These are phyloP conservation scores for Candida anglica DNA, from an alignment of 805 yeast species.

Conservation along the genomic window DNA sequence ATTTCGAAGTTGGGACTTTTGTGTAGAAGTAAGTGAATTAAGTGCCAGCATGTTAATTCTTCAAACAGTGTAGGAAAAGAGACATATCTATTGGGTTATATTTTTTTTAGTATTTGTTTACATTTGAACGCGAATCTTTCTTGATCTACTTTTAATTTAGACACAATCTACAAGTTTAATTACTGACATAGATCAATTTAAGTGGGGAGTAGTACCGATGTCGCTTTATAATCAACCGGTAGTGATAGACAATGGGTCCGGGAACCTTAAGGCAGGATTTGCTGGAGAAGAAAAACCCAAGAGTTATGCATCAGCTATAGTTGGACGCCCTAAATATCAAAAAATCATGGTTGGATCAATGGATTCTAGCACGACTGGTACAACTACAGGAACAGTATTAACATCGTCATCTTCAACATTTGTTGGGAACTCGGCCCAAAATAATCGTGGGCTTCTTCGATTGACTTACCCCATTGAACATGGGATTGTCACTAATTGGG, in stretches of 20 bases:
- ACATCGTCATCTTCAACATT: constrained; percentile 25
- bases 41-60: constrained; percentile 21
- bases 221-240: constrained; percentile 42
- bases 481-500: constrained; percentile 81
- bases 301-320: constrained; percentile 54
- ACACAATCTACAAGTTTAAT: neutral
- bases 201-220: too few species aligned
- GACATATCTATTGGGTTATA: too few species aligned
- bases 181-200: too few species aligned
- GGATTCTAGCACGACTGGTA: constrained; percentile 7
- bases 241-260: constrained; percentile 65
- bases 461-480: constrained; percentile 72
- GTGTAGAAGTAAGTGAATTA: constrained; percentile 52
- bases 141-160: neutral
- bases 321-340: constrained; percentile 82
- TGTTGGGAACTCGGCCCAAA: constrained; percentile 74
- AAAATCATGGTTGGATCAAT: constrained; percentile 66
- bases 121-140: neutral
- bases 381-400: neutral
- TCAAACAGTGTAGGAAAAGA: too few species aligned
- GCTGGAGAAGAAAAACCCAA: constrained; percentile 89
- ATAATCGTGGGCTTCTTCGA: constrained; percentile 70
- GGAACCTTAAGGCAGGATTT: constrained; percentile 81
- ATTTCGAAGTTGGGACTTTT: constrained; percentile 63
- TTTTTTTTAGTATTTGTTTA: too few species aligned